A percentile compares a stretch with the other conserved stretches of the same genome.
These are phyloP conservation scores for Tulasnella sp. DNA, from an alignment of 768 basidiomycete genomes.

Conservation along the genomic window DNA sequence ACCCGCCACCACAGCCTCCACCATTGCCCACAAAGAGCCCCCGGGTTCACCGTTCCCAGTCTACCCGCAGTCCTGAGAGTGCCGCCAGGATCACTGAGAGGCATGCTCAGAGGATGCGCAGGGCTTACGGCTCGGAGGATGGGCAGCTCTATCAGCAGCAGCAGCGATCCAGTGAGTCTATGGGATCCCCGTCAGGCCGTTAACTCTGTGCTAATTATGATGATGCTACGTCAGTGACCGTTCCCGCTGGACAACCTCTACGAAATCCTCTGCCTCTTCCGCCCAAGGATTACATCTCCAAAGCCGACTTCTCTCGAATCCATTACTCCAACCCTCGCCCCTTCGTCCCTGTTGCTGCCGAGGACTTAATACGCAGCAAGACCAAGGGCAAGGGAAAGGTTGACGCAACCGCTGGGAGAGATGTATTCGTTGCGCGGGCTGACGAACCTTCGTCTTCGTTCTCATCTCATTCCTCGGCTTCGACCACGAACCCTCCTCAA, in stretches of 20 bases:
- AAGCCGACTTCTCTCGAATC: conserved; percentile 10
- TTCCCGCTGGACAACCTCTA: conserved; percentile 3
- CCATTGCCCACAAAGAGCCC: neutral
- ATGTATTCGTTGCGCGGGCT: neutral
- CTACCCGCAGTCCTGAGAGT: neutral
- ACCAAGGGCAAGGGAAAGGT: conserved; percentile 9
- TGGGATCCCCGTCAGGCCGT: neutral
- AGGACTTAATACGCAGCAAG: conserved; percentile 13
- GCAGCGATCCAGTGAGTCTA: neutral
- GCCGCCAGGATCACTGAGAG: conserved; percentile 5
- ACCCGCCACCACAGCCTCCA: neutral
- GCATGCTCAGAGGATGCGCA: conserved; percentile 5
- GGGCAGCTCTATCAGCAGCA: neutral
- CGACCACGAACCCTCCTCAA: conserved; percentile 14
- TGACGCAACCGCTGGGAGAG: neutral
- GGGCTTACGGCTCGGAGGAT: conserved; percentile 11
- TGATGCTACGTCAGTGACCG: conserved; percentile 44
- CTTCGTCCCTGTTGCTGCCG: conserved; percentile 1
- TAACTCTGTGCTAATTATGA: conserved; percentile 40
- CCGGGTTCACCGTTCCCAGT: neutral
- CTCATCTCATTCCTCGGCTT: conserved; percentile 17
- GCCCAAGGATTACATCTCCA: conserved; percentile 46
- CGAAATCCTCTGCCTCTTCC: conserved; percentile 57
- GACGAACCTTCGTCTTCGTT: conserved; percentile 17
- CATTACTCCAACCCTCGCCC: conserved; percentile 12